A percentile compares a stretch with the other conserved stretches of the same genome.
phyloP scores from a whole-genome alignment of 2,329 filamentous ascomycete species.

The Aspergillus tubingensis region DNA sequence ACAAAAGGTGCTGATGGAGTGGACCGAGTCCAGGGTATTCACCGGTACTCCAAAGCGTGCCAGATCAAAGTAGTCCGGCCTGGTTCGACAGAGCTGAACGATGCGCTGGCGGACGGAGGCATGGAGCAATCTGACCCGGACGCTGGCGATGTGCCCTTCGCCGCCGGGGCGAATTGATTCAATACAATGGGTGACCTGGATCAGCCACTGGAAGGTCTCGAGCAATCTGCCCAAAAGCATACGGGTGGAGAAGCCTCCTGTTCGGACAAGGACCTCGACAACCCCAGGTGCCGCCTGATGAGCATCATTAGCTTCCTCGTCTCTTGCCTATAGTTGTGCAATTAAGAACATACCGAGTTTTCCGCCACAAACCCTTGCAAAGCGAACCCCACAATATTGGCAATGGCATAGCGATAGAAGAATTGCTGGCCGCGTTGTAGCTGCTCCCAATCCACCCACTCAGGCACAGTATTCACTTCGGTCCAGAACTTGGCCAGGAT shows the following conservation, averaged over 20 bases:
- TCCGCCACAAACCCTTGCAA: constrained; percentile 26
- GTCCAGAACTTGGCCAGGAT: constrained; percentile 61
- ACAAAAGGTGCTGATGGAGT: constrained; percentile 69
- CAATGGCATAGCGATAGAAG: constrained; percentile 71
- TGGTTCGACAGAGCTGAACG: constrained; percentile 54
- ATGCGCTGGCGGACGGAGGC: constrained; percentile 67
- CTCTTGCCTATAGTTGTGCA: too few relatives aligned
- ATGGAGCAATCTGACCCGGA: constrained; percentile 68
- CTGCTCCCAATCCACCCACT: constrained; percentile 75
- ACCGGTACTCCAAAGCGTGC: constrained; percentile 64
- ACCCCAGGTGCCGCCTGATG: constrained; percentile 64
- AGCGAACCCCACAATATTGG: constrained; percentile 24
- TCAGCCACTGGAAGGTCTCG: constrained; percentile 73
- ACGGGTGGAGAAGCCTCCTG: constrained; percentile 69
- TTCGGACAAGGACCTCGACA: constrained; percentile 70
- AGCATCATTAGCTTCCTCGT: neutral
- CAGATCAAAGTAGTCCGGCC: constrained; percentile 63
- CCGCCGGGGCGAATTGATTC: constrained; percentile 67
- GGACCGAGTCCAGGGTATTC: constrained; percentile 72
- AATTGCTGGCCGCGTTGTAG: constrained; percentile 71
- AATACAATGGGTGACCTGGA: constrained; percentile 66
- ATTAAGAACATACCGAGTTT: constrained; percentile 19
- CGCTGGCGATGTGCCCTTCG: constrained; percentile 62
- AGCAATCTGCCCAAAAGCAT: constrained; percentile 65
- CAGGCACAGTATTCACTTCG: constrained; percentile 64